Evolutionary conservation across 2,329 filamentous ascomycete genomes (phyloP).

Genomic region (Hypomyces perniciosus): DNA sequence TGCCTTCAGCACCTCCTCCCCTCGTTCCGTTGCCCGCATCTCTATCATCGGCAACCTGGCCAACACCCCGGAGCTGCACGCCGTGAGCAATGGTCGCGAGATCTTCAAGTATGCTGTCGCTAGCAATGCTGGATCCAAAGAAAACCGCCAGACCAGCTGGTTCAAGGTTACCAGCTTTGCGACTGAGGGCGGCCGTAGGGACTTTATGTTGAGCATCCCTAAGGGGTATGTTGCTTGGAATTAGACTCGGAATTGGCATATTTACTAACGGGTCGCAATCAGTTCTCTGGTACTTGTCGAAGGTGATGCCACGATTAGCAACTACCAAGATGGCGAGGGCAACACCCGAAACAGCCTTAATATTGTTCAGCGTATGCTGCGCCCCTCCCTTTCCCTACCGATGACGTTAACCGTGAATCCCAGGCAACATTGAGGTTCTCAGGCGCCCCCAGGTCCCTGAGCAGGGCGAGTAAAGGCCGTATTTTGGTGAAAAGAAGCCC

Average conservation of each 20-base stretch:
- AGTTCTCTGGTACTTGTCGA: constrained; percentile 80
- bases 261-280: not conserved
- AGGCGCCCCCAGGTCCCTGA: constrained; percentile 31
- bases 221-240: constrained; percentile 66
- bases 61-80: constrained; percentile 66
- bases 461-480: constrained; percentile 17
- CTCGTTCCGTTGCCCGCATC: constrained; percentile 68
- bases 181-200: constrained; percentile 58
- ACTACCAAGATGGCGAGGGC: constrained; percentile 65
- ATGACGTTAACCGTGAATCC: not conserved
- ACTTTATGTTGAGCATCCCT: constrained; percentile 64
- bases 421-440: constrained; percentile 42
- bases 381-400: not conserved
- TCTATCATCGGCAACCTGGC: constrained; percentile 82
- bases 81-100: constrained; percentile 65
- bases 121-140: constrained; percentile 57
- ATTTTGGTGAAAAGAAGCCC: too few species aligned
- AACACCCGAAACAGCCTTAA: constrained; percentile 58
- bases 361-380: constrained; percentile 70
- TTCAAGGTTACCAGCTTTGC: constrained; percentile 74
- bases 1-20: constrained; percentile 68
- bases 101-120: constrained; percentile 73
- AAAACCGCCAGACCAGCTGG: constrained; percentile 76
- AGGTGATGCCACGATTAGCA: constrained; percentile 66
- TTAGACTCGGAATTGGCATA: too few species aligned